Evolutionary conservation across 2,329 filamentous ascomycete genomes (phyloP).

Genomic region (Thielaviopsis ethacetica): DNA sequence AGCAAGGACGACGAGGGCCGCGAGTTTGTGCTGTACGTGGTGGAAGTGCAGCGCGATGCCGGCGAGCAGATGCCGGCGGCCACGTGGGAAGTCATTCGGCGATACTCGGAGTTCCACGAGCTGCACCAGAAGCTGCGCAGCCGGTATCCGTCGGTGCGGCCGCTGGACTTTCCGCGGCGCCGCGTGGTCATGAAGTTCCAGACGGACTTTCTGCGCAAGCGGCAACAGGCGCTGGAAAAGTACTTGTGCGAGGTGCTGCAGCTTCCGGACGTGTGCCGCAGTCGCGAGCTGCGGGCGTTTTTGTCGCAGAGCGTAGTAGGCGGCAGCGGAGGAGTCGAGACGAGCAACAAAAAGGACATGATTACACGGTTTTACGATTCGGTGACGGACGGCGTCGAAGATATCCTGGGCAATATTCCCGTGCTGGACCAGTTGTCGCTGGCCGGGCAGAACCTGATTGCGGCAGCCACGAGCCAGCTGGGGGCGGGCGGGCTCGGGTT

Average conservation of each 20-base stretch:
- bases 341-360: constrained; percentile 56
- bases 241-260: constrained; percentile 71
- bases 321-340: constrained; percentile 28
- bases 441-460: constrained; percentile 80
- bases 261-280: constrained; percentile 85
- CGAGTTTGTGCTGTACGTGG: constrained; percentile 83
- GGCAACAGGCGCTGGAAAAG: constrained; percentile 64
- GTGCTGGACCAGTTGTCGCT: constrained; percentile 87
- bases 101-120: constrained; percentile 95
- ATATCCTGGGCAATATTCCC: constrained; percentile 89
- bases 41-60: constrained; percentile 79
- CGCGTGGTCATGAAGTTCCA: constrained; percentile 94
- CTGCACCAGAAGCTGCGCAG: constrained; percentile 77
- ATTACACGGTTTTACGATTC: constrained; percentile 92
- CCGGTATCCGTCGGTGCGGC: constrained; percentile 72
- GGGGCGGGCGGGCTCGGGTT: constrained; percentile 37
- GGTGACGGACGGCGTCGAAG: constrained; percentile 94
- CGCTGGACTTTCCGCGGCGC: constrained; percentile 80
- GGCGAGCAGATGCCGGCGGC: constrained; percentile 96
- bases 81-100: constrained; percentile 77
- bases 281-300: constrained; percentile 80
- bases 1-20: constrained; percentile 82
- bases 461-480: constrained; percentile 52
- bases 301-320: constrained; percentile 74
- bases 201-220: constrained; percentile 85